Conservation (phyloP, 192 early-diverging fungal genomes). For the Obelidium mucronatum region DNA sequence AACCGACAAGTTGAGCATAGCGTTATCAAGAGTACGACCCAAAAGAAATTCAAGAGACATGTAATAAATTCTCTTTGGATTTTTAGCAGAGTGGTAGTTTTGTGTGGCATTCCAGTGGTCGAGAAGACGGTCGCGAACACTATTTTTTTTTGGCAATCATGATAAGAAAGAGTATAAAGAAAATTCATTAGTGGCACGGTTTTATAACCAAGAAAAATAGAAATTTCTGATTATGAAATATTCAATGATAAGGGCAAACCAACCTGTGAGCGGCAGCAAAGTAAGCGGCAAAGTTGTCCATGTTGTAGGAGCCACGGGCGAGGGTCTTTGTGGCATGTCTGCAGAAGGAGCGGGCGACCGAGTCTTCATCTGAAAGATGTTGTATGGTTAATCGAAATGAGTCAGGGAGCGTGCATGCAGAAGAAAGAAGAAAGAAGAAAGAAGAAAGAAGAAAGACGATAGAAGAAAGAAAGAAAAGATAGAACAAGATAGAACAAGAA, state of each 20-base stretch:
- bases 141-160: too few species aligned
- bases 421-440: not conserved
- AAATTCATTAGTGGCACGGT: not conserved
- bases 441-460: not conserved
- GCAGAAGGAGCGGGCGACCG: slow-evolving; percentile 86
- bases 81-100: slow-evolving; percentile 77
- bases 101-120: slow-evolving; percentile 96
- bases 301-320: slow-evolving; percentile 85
- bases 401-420: not conserved
- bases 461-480: not conserved
- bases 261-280: slow-evolving; percentile 87
- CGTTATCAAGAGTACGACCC: slow-evolving; percentile 97
- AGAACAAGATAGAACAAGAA: not conserved
- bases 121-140: slow-evolving; percentile 91
- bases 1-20: slow-evolving; percentile 84
- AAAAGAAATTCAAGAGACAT: slow-evolving; percentile 97
- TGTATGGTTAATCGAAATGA: not conserved
- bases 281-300: slow-evolving; percentile 93
- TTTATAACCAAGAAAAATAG: too few species aligned
- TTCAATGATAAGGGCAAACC: not conserved
- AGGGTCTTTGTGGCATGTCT: slow-evolving; percentile 91
- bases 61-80: slow-evolving; percentile 97
- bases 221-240: too few species aligned
- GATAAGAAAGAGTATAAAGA: slow-evolving; percentile 19
- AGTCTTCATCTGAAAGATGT: slow-evolving; percentile 62